These are phyloP conservation scores for Leccinum subtestaceum DNA, from an alignment of 768 basidiomycete genomes.

Conservation along the genomic window DNA sequence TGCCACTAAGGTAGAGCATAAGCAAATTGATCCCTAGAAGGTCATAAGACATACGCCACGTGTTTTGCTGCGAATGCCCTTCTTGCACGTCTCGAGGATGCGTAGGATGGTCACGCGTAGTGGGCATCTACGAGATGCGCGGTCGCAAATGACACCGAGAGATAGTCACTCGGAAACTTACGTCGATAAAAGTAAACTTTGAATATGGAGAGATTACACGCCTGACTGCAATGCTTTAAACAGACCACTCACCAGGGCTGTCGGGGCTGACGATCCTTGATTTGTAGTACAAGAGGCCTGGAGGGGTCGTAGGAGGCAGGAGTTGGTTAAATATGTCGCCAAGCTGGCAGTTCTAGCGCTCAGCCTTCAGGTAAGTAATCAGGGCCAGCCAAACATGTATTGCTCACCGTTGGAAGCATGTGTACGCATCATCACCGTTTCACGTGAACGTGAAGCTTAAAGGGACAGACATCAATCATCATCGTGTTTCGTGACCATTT, in stretches of 20 bases:
- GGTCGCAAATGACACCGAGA: conserved; percentile 1
- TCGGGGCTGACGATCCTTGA: neutral
- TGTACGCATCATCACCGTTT: neutral
- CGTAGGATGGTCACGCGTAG: conserved; percentile 1
- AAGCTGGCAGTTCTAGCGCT: neutral
- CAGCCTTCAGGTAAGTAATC: neutral
- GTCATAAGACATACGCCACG: conserved; percentile 16
- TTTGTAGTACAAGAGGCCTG: neutral
- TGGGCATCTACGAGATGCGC: neutral
- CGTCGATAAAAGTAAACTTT: neutral
- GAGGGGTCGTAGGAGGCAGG: neutral
- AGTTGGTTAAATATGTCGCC: neutral
- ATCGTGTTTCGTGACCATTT: neutral
- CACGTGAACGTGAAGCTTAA: neutral
- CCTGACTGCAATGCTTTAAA: neutral
- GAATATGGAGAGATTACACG: neutral
- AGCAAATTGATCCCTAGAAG: neutral
- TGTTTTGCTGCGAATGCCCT: conserved; percentile 3
- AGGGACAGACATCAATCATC: neutral
- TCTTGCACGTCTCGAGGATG: neutral
- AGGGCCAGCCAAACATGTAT: conserved; percentile 9
- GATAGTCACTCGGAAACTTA: conserved; percentile 1
- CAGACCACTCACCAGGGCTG: conserved; percentile 8
- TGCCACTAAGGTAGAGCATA: neutral
- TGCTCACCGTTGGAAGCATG: neutral